Conservation (phyloP, 148 eudicot species). For the Chenopodium formosanum region DNA sequence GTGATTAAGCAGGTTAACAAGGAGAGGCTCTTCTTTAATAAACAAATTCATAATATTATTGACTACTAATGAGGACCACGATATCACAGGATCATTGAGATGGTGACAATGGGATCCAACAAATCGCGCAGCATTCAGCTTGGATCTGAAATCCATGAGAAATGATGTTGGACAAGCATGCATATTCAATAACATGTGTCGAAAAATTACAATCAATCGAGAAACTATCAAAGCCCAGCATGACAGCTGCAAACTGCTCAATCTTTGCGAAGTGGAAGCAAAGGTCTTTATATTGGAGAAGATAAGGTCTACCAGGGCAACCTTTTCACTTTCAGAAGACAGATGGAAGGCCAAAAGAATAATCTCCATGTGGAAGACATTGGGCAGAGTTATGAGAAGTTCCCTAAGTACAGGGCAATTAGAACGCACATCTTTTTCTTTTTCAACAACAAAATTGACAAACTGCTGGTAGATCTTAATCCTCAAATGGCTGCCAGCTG, state of each 20-base stretch:
- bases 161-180: slow-evolving; percentile 73
- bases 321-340: slow-evolving; percentile 82
- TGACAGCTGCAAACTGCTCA: slow-evolving; percentile 55
- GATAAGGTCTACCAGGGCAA: slow-evolving; percentile 43
- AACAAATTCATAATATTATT: slow-evolving; percentile 47
- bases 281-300: slow-evolving; percentile 52
- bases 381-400: slow-evolving; percentile 65
- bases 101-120: slow-evolving; percentile 35
- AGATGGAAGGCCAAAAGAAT: slow-evolving; percentile 87
- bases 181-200: slow-evolving; percentile 79
- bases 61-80: slow-evolving; percentile 62
- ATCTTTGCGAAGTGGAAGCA: slow-evolving; percentile 38
- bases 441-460: slow-evolving; percentile 58
- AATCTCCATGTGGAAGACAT: slow-evolving; percentile 83
- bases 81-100: slow-evolving; percentile 36
- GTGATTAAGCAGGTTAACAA: slow-evolving; percentile 52
- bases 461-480: slow-evolving; percentile 51
- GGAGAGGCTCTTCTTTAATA: slow-evolving; percentile 39
- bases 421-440: slow-evolving; percentile 45
- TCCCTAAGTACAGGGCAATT: slow-evolving; percentile 48
- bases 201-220: slow-evolving; percentile 70
- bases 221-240: slow-evolving; percentile 86
- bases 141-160: slow-evolving; percentile 71
- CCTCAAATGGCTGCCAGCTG: slow-evolving; percentile 71
- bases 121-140: slow-evolving; percentile 52